These are phyloP conservation scores for Candida stauntonica DNA, from an alignment of 805 yeast genomes.

Conservation along the genomic window DNA sequence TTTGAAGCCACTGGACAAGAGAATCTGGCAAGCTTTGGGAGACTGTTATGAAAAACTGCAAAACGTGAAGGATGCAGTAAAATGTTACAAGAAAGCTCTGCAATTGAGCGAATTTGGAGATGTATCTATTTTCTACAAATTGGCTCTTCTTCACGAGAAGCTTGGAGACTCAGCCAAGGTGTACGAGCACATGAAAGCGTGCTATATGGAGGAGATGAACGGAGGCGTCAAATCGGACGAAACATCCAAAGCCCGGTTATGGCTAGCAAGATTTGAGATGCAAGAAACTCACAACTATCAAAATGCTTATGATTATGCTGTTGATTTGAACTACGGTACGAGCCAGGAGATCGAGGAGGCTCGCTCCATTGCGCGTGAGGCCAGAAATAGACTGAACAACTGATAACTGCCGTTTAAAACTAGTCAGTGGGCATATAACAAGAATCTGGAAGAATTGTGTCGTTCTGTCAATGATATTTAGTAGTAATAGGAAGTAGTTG, in stretches of 20 bases:
- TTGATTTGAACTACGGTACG: slow-evolving; percentile 65
- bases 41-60: slow-evolving; percentile 80
- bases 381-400: slow-evolving; percentile 48
- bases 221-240: slow-evolving; percentile 65
- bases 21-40: slow-evolving; percentile 97
- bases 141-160: slow-evolving; percentile 65
- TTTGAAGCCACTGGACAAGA: slow-evolving; percentile 78
- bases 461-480: too few species aligned
- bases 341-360: slow-evolving; percentile 90
- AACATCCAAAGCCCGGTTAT: slow-evolving; percentile 73
- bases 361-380: slow-evolving; percentile 73
- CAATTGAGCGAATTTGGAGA: slow-evolving; percentile 52
- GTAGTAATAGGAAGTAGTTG: too few species aligned
- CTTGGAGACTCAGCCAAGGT: slow-evolving; percentile 36
- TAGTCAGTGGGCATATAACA: too few species aligned
- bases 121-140: slow-evolving; percentile 51
- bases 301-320: slow-evolving; percentile 69
- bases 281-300: slow-evolving; percentile 52
- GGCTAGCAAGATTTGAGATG: slow-evolving; percentile 76
- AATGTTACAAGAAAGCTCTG: slow-evolving; percentile 76
- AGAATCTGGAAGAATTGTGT: too few species aligned
- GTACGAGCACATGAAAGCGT: slow-evolving; percentile 36
- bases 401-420: too few species aligned
- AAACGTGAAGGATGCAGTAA: slow-evolving; percentile 67
- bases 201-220: slow-evolving; percentile 53